Percentiles rank a stretch among this genome's conserved stretches.
phyloP scores from a whole-genome alignment of 805 yeast species.

The Kluyveromyces nonfermentans region DNA sequence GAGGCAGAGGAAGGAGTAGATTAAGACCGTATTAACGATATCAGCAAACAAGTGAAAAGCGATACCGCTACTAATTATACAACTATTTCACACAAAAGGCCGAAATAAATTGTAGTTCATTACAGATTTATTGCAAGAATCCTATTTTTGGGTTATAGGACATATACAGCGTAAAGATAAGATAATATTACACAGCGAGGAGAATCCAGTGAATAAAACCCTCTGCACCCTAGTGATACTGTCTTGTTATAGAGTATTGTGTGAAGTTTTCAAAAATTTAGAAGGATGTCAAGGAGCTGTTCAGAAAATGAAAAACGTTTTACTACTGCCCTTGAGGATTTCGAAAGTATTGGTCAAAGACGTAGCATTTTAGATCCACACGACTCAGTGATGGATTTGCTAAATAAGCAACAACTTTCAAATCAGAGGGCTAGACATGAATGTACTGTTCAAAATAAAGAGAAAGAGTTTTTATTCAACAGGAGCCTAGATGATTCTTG shows the following conservation, averaged over 20 bases:
- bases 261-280: not conserved
- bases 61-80: not conserved
- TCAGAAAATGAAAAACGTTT: not conserved
- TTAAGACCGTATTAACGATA: no score
- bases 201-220: not conserved
- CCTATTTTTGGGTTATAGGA: not conserved
- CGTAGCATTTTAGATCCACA: constrained; percentile 25
- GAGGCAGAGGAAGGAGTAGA: no score
- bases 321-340: not conserved
- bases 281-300: not conserved
- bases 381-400: constrained; percentile 20
- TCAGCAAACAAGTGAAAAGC: not conserved
- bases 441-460: not conserved
- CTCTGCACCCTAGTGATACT: not conserved
- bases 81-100: not conserved
- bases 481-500: constrained; percentile 23
- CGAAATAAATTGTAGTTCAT: not conserved
- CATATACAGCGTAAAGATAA: not conserved
- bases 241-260: not conserved
- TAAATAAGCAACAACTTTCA: constrained; percentile 8
- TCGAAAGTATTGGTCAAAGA: constrained; percentile 2
- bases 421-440: not conserved
- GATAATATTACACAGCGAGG: not conserved
- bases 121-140: not conserved
- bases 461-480: not conserved